Conservation (phyloP, 768 basidiomycete species). For the Clitopilus hobsonii region DNA sequence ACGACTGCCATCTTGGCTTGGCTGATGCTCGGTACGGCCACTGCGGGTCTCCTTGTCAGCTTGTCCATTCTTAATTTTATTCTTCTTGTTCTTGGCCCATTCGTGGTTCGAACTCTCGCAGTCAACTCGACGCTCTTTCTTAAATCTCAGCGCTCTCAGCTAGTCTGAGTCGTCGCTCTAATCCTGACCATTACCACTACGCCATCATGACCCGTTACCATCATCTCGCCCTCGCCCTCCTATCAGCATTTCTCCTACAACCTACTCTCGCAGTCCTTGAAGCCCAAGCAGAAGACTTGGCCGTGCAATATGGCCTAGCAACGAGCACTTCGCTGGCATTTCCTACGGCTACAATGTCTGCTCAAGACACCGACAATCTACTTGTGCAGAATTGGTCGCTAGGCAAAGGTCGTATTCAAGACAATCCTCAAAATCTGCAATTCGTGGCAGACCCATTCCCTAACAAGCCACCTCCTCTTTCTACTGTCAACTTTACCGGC, state of each 20-base stretch:
- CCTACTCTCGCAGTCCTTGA: constrained; percentile 21
- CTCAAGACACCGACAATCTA: constrained; percentile 43
- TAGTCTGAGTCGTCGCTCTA: constrained; percentile 4
- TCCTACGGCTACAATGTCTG: constrained; percentile 55
- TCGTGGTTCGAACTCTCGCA: neutral
- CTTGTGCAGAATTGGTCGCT: constrained; percentile 58
- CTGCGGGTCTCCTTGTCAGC: neutral
- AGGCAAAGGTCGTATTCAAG: constrained; percentile 55
- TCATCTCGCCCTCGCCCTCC: constrained; percentile 11
- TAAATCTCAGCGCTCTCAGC: neutral
- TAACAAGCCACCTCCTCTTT: constrained; percentile 30
- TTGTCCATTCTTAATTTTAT: neutral
- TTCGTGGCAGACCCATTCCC: constrained; percentile 73
- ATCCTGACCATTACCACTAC: constrained; percentile 5
- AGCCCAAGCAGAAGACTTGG: constrained; percentile 31
- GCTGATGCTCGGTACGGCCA: neutral
- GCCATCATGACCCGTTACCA: neutral
- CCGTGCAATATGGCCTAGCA: constrained; percentile 47
- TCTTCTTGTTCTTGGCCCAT: neutral
- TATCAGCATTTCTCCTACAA: constrained; percentile 12
- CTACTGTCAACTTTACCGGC: constrained; percentile 22
- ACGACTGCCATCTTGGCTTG: neutral
- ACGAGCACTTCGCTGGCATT: constrained; percentile 63
- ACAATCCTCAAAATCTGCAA: constrained; percentile 47
- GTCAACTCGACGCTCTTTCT: neutral